Conservation (phyloP, 208 protist species). For the Wallacemonas collosoma region DNA sequence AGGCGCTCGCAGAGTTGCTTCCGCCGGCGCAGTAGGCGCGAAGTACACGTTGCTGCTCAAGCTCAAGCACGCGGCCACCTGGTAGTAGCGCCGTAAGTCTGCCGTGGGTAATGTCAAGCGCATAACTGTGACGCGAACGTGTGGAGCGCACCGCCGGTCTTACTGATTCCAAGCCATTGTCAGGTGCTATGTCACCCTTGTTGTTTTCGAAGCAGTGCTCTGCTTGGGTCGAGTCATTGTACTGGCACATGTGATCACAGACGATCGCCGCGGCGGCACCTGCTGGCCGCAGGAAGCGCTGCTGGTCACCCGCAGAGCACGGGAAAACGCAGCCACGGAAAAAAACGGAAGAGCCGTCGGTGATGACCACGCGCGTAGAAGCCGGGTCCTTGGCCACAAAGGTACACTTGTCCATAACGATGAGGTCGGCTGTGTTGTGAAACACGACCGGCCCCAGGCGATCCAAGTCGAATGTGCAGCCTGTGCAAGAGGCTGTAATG, state of each 20-base stretch:
- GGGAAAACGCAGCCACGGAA: slow-evolving; percentile 55
- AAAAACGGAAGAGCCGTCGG: slow-evolving; percentile 40
- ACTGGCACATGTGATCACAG: slow-evolving; percentile 22
- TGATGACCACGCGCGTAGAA: slow-evolving; percentile 26
- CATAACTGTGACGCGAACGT: too few species aligned
- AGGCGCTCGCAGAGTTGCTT: background rate
- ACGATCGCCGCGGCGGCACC: slow-evolving; percentile 16
- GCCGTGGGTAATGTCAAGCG: background rate
- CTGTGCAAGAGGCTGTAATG: background rate
- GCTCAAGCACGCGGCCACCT: background rate
- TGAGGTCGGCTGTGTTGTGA: slow-evolving; percentile 36
- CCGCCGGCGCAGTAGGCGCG: slow-evolving; percentile 5
- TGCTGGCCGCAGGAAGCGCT: slow-evolving; percentile 26
- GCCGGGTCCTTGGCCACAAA: slow-evolving; percentile 23
- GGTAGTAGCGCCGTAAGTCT: background rate
- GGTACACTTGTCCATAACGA: slow-evolving; percentile 49
- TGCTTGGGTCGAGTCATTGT: background rate
- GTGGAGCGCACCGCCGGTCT: too few species aligned
- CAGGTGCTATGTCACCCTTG: too few species aligned
- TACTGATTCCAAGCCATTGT: too few species aligned
- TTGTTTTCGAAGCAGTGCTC: background rate
- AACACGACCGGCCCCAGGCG: slow-evolving; percentile 47
- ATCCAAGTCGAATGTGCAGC: slow-evolving; percentile 39
- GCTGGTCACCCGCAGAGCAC: background rate
- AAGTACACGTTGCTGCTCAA: background rate